Conservation (phyloP, 2,329 filamentous ascomycete species). For the Aspergillus chevalieri region DNA sequence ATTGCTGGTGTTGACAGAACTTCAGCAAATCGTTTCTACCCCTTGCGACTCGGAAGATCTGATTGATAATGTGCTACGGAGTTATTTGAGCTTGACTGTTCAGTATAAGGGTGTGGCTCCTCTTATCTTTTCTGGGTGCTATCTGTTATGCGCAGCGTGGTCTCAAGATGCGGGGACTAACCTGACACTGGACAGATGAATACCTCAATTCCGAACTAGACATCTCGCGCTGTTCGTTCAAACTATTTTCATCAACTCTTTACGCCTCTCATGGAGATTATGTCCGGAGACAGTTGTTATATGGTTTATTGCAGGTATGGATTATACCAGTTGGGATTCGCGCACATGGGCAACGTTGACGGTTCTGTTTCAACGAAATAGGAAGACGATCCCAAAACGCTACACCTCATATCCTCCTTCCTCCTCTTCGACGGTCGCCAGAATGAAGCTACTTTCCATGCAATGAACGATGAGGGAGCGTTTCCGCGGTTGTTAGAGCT, state of each 20-base stretch:
- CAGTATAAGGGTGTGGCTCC: slow-evolving; percentile 55
- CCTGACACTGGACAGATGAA: slow-evolving; percentile 46
- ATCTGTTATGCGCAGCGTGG: background rate
- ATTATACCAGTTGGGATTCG: background rate
- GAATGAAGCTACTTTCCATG: slow-evolving; percentile 71
- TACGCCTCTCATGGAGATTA: slow-evolving; percentile 74
- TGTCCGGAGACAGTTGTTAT: slow-evolving; percentile 85
- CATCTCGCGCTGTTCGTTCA: slow-evolving; percentile 71
- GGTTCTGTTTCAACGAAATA: slow-evolving; percentile 37
- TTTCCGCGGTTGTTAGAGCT: slow-evolving; percentile 80
- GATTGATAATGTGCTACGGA: slow-evolving; percentile 80
- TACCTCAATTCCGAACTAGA: slow-evolving; percentile 73
- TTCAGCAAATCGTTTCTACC: slow-evolving; percentile 59
- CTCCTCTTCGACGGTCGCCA: slow-evolving; percentile 79
- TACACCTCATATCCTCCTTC: slow-evolving; percentile 77
- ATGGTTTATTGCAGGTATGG: slow-evolving; percentile 69
- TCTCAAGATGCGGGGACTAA: slow-evolving; percentile 10
- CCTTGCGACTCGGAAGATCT: slow-evolving; percentile 56
- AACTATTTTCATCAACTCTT: slow-evolving; percentile 67
- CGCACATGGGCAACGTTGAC: background rate
- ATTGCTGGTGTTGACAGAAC: slow-evolving; percentile 43
- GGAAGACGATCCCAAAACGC: slow-evolving; percentile 74
- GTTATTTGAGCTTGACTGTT: slow-evolving; percentile 73
- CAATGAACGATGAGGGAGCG: slow-evolving; percentile 80
- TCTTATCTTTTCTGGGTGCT: background rate